phyloP scores from a whole-genome alignment of 352 stramenopile genomes.

The Phytopythium oedochilum region DNA sequence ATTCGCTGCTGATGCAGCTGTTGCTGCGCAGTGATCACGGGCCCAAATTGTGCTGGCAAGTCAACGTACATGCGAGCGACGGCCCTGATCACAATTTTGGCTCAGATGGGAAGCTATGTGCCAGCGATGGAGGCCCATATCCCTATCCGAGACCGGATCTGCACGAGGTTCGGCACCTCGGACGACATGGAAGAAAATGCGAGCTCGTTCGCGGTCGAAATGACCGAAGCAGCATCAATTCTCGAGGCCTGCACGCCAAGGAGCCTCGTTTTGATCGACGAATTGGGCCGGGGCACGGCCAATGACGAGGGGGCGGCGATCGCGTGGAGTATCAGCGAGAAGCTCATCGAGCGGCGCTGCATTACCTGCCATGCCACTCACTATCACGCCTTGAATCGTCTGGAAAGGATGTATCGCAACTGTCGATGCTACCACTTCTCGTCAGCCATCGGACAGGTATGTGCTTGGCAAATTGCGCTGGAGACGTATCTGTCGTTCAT shows the following conservation, averaged over 20 bases:
- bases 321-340: slow-evolving; percentile 86
- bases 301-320: slow-evolving; percentile 88
- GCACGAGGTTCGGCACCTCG: slow-evolving; percentile 88
- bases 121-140: slow-evolving; percentile 78
- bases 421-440: slow-evolving; percentile 56
- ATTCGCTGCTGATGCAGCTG: too few relatives aligned
- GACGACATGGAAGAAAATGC: slow-evolving; percentile 94
- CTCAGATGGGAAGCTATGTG: slow-evolving; percentile 90
- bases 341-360: slow-evolving; percentile 55
- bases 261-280: slow-evolving; percentile 89
- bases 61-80: slow-evolving; percentile 85
- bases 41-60: slow-evolving; percentile 90
- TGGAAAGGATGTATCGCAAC: slow-evolving; percentile 59
- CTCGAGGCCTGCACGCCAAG: slow-evolving; percentile 60
- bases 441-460: slow-evolving; percentile 3
- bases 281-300: slow-evolving; percentile 87
- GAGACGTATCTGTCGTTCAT: not conserved
- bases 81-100: slow-evolving; percentile 87
- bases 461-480: not conserved
- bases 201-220: slow-evolving; percentile 90
- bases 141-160: slow-evolving; percentile 85
- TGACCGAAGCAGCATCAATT: slow-evolving; percentile 88
- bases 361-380: slow-evolving; percentile 91
- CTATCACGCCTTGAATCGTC: slow-evolving; percentile 71
- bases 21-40: slow-evolving; percentile 69